These are phyloP conservation scores for Paramecium pentaurelia DNA, from an alignment of 73 alveolate species.

Conservation along the genomic window DNA sequence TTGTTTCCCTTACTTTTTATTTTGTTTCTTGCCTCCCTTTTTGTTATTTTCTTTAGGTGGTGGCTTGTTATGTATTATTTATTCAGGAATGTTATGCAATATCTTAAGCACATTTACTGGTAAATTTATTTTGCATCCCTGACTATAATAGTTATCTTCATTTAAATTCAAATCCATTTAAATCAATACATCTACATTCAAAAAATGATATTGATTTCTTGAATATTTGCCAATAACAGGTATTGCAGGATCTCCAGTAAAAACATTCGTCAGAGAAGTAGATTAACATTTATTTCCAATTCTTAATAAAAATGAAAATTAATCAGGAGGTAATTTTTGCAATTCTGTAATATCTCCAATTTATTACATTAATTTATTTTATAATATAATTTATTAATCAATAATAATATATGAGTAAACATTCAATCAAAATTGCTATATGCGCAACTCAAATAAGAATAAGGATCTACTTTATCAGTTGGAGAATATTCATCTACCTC, in stretches of 20 bases:
- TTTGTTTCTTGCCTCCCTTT: background rate
- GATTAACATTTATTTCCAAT: background rate
- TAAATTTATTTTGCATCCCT: background rate
- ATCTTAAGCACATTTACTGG: background rate
- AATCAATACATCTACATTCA: background rate
- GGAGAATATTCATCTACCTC: background rate
- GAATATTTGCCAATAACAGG: constrained; percentile 1
- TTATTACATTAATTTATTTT: background rate
- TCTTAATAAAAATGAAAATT: background rate
- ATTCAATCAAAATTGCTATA: background rate
- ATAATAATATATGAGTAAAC: background rate
- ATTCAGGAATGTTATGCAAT: background rate
- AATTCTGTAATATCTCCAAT: background rate
- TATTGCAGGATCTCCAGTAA: constrained; percentile 17
- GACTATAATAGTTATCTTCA: background rate
- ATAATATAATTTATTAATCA: background rate
- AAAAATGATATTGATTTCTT: background rate
- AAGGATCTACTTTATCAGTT: background rate
- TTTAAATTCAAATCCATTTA: background rate
- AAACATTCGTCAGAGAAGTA: background rate
- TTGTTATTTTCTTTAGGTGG: background rate
- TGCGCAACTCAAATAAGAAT: background rate
- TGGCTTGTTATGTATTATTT: background rate
- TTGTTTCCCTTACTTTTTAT: background rate
- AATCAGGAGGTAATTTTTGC: background rate